These are phyloP conservation scores for Diaporthe citriasiana DNA, from an alignment of 2,329 filamentous ascomycete genomes.

Conservation along the genomic window DNA sequence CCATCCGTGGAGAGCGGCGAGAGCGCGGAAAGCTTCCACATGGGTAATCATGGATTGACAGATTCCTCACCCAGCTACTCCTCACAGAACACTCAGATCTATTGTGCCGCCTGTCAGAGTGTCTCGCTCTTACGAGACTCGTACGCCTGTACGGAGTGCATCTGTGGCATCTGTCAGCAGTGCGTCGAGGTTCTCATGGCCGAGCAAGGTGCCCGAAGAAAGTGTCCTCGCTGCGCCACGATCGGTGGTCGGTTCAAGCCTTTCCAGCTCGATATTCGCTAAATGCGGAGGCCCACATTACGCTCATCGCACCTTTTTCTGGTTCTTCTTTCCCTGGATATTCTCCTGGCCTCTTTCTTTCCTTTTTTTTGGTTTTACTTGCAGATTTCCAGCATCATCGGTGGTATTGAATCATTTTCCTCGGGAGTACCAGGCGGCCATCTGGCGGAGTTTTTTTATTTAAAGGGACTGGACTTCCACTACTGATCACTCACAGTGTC, in stretches of 20 bases:
- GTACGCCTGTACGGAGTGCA: conserved; percentile 96
- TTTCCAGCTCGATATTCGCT: conserved; percentile 86
- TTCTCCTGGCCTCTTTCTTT: conserved; percentile 23
- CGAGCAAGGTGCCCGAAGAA: conserved; percentile 81
- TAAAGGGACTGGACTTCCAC: conserved; percentile 24
- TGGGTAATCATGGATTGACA: conserved; percentile 73
- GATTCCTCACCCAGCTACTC: conserved; percentile 82
- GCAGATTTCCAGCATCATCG: conserved; percentile 38
- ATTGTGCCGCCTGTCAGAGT: conserved; percentile 88
- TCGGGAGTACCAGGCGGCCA: conserved; percentile 31
- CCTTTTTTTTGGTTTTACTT: conserved; percentile 44
- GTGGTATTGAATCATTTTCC: conserved; percentile 36
- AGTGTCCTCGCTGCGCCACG: conserved; percentile 84
- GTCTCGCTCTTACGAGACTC: conserved; percentile 84
- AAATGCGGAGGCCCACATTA: conserved; percentile 49
- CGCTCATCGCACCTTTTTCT: not conserved
- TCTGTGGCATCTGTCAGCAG: conserved; percentile 89
- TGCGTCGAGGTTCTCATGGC: conserved; percentile 87
- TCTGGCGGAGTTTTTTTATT: conserved; percentile 38
- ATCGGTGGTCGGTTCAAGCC: conserved; percentile 87
- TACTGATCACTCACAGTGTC: conserved; percentile 42
- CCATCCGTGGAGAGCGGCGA: conserved; percentile 88
- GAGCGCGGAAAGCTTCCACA: conserved; percentile 80
- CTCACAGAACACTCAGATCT: conserved; percentile 86
- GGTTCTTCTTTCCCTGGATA: conserved; percentile 25